Base-by-base conservation (phyloP, 352 stramenopile species). In the Pythium phragmitis region DNA sequence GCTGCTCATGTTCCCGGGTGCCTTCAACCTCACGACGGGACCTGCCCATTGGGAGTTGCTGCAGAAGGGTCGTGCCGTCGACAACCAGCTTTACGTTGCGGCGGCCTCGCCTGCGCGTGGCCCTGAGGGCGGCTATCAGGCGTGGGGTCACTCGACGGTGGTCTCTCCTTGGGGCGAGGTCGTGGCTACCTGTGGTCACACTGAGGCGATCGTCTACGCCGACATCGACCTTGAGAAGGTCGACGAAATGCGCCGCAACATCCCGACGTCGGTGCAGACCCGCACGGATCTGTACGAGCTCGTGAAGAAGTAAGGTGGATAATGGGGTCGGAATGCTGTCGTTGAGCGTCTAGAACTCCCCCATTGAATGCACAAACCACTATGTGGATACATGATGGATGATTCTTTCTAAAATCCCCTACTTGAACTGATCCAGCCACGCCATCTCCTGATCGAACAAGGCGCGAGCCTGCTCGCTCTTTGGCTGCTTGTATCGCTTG, bases 1-100 rank as follows among this genome's bases (percentile, higher is more conserved):
- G 72, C 61, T 94, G 57, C 69, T 96, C 51, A 77, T 96, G 61
- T 96, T 92, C 72, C 88, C 88, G 1, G 86, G 88, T 16, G 87
- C 86, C 11, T 95, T 95, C 72, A 96, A 95, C 70, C 78, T 96
- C 66, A 94, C 88, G 54, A 94, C 85, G 0, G 97, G 98, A 2
- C 98, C 98, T 4, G 91, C 96, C 0, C 98, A 99, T 76, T 99
- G 98, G 97, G 96, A 99, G 65, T 81, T 99, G 19, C 82, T 99
- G 39, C 96, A 98, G 80, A 83, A 97, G 39, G 97, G 87, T 13
- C 86, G 98, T 28, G 98, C 98, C 3, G 85, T 96, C 43, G 88
- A 96, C 69, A 93, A 94, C 64, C 95, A 99, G 76, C 91, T 98
- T 42, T 99, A 96, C 76, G 97, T 99, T 16, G 81, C 98, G 4